Evolutionary conservation across 1,139 yeast genomes (phyloP), one percentile per base, ranked within the genome.

Genomic region (Yamadazyma triangularis): DNA sequence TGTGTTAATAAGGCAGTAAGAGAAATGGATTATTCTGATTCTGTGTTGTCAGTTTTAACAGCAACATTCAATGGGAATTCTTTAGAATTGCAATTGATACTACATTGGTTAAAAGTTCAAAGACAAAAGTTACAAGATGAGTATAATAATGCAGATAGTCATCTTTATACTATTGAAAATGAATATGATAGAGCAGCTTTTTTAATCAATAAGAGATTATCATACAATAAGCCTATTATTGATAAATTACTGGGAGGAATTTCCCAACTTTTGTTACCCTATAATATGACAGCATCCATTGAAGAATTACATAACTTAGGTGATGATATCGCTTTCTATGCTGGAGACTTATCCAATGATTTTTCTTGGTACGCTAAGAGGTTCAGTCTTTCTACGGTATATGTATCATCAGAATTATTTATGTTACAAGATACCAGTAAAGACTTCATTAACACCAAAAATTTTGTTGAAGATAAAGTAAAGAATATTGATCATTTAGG

Each of bases 311-410:
- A 80, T 47, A 70, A 73, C 32, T 68, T 89, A 33, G 71, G 88
- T 12, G 48, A 91, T 55, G 97, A 91, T 51, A 69, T 91, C 40
- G 76, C 87, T 31, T 87, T 62, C 55, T 77, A 77, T 45, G 78
- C 95, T 0, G 93, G 89, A 3, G 96, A 89, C 51, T 59, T 67
- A 32, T 77, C 93, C n/a, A 75, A 81, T 38, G 96, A 87, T 54
- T 80, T 85, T 54, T 81, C 86, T 3, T 91, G 98, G 98, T 91
- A 91, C 54, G 65, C 94, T n/a, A 85, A 88, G 51, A 67, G 97
- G 42, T 62, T 80, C 16, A 72, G 85, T 4, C 54, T 89, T 18
- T 71, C 87, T 13, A 67, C 83, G 1, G 72, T 84, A 4, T 87
- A 84, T 51, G 83, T 84, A 1, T 70, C 81, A 22, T 54, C 80